Conservation (phyloP, 192 early-diverging fungal species). For the Kappamyces sp. region DNA sequence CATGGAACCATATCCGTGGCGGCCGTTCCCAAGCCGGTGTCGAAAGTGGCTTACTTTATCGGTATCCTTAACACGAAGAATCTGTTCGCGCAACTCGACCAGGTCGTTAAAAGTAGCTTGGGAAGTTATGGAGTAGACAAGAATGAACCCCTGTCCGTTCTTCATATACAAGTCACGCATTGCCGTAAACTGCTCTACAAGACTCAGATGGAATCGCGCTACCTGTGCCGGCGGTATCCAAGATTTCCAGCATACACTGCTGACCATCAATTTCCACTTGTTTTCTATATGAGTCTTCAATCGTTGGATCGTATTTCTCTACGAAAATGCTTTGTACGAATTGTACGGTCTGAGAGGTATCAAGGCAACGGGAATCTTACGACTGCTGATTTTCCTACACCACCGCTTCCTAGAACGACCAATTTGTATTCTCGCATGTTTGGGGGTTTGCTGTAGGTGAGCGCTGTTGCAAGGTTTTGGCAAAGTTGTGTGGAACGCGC, state of each 20-base stretch:
- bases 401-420: slow-evolving; percentile 89
- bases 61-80: slow-evolving; percentile 56
- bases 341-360: slow-evolving; percentile 45
- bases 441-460: not conserved
- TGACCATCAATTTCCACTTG: slow-evolving; percentile 96
- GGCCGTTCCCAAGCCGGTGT: not conserved
- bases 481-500: too few relatives aligned
- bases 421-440: slow-evolving; percentile 93
- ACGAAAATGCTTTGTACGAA: slow-evolving; percentile 66
- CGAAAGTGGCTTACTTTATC: slow-evolving; percentile 38
- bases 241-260: slow-evolving; percentile 93
- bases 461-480: too few relatives aligned
- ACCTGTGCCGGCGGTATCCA: slow-evolving; percentile 91
- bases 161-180: slow-evolving; percentile 69
- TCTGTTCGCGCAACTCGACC: slow-evolving; percentile 56
- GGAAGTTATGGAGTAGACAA: slow-evolving; percentile 60
- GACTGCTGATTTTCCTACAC: slow-evolving; percentile 78
- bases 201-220: not conserved
- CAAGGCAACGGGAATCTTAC: slow-evolving; percentile 43
- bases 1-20: not conserved
- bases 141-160: slow-evolving; percentile 61
- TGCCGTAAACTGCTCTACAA: slow-evolving; percentile 58
- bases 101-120: slow-evolving; percentile 61
- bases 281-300: slow-evolving; percentile 96
- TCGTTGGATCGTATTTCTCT: slow-evolving; percentile 97